Percentiles rank a stretch among this genome's conserved stretches.
Conservation (phyloP, 176 grass and related monocot species). For the Eragrostis nindensis region DNA sequence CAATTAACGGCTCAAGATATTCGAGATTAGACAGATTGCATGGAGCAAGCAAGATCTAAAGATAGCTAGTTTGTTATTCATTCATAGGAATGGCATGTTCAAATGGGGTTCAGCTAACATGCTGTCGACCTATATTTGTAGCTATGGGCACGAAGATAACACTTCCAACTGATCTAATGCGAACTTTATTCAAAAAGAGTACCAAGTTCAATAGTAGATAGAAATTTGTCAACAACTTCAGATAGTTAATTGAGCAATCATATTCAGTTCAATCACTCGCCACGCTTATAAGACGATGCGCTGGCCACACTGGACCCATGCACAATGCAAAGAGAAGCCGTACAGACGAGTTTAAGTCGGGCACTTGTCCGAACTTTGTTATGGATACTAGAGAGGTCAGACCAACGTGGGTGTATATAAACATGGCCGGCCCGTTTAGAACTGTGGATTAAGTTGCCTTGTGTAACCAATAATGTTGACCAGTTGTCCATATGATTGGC, state of each 20-base stretch:
- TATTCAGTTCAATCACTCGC: neutral
- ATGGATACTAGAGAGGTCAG: neutral
- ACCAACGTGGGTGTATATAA: neutral
- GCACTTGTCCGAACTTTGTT: neutral
- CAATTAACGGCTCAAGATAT: neutral
- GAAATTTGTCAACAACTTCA: no score
- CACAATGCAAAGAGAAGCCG: neutral
- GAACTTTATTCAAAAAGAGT: neutral
- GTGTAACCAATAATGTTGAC: neutral
- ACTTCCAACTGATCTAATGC: neutral
- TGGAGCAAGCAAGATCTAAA: neutral
- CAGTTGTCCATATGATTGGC: constrained; percentile 24
- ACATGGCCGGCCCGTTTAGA: neutral
- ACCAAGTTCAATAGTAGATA: neutral
- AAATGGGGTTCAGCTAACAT: neutral
- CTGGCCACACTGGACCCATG: neutral
- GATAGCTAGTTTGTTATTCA: neutral
- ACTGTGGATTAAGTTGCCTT: neutral
- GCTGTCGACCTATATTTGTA: constrained; percentile 7
- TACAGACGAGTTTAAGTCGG: neutral
- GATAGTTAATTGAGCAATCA: neutral
- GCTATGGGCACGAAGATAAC: neutral
- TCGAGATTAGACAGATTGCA: neutral
- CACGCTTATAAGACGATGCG: neutral
- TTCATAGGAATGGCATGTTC: neutral